Base-by-base conservation (phyloP, 306 rosid species). In the Castanea sativa region DNA sequence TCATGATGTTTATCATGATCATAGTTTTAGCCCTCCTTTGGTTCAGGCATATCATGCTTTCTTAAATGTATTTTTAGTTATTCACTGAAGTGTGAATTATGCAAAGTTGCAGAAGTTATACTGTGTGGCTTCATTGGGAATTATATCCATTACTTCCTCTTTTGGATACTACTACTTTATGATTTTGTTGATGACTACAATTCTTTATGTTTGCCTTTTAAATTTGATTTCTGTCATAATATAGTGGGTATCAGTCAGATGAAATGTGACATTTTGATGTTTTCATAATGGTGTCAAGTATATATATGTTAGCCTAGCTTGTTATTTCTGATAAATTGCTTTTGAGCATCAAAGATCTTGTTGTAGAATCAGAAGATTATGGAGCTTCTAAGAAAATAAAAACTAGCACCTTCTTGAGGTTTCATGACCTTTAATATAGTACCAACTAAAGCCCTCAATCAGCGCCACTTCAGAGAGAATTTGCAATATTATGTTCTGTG, bases 271-370 rank as follows among this genome's bases (percentile, higher is more conserved):
- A 0, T 20, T 9, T 21, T 25, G 25, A 58, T 21, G 64, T 58
- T 25, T 58, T 21, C 13, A 58, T 10, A 25, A 58, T 58, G 61
- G 55, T 76, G 60, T 32, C 1, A 14, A 76, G 81, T 25, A 35
- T 73, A 32, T 49, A 53, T 76, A 64, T 55, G 55, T 71, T 71
- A 55, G 32, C 58, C n/a, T 67, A 56, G 45, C 59, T 20, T 82
- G 60, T 59, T 51, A 72, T 71, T 60, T 51, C 57, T 81, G 57
- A 56, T 20, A 57, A 57, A n/a, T 20, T 57, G 63, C 8, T 20
- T 19, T 10, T 0, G 32, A 58, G 21, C 30, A 58, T 21, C 29
- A 21, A 58, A 58, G 65, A 20, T 59, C 16, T 59, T 59, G 32
- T 23, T 3, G 53, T 49, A 49, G 16, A 49, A 59, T n/a, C 5